These are phyloP conservation scores for Daedaleopsis sinensis DNA, from an alignment of 768 basidiomycete genomes.

Conservation along the genomic window DNA sequence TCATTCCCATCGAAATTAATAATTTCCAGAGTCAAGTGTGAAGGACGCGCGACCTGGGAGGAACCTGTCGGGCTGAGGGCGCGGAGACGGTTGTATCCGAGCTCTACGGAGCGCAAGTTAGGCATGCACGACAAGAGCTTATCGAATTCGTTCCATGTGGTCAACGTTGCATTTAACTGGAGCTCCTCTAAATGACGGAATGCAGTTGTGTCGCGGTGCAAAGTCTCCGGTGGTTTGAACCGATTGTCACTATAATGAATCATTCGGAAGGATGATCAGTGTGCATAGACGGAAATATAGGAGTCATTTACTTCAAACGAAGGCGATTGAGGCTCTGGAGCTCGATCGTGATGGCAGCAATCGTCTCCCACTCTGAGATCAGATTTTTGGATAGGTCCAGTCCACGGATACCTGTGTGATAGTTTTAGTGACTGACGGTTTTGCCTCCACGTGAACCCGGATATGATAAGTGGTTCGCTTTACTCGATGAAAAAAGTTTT, in stretches of 20 bases:
- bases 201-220: constrained; percentile 37
- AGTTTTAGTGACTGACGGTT: constrained; percentile 12
- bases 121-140: constrained; percentile 56
- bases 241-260: constrained; percentile 62
- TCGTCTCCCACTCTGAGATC: constrained; percentile 67
- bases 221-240: constrained; percentile 45
- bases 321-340: constrained; percentile 66
- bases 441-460: not conserved
- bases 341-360: constrained; percentile 64
- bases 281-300: constrained; percentile 15
- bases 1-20: constrained; percentile 77
- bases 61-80: constrained; percentile 27
- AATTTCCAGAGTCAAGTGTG: constrained; percentile 40
- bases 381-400: constrained; percentile 83
- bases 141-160: constrained; percentile 71
- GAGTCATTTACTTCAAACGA: constrained; percentile 70
- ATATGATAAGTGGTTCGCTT: not conserved
- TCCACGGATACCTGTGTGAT: constrained; percentile 65
- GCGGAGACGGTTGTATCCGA: constrained; percentile 68
- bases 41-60: not conserved
- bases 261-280: constrained; percentile 20
- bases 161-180: constrained; percentile 73
- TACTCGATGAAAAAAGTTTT: not conserved
- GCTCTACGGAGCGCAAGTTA: constrained; percentile 56
- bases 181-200: constrained; percentile 63